phyloP scores from a whole-genome alignment of 164 flowering plant genomes.

The Vitis vinifera region ASM3070453v1 NC_081812.1:12484001-12484500 shows the following conservation, averaged over 20 bases:
- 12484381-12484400: too few species aligned
- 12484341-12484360: too few species aligned
- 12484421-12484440: not conserved
- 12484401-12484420: not conserved
- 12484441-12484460: conserved; percentile 52
- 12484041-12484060: not conserved
- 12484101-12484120: not conserved
- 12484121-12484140: not conserved
- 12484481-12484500: conserved; percentile 94
- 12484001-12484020: too few species aligned
- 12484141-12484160: too few species aligned
- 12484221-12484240: not conserved
- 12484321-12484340: too few species aligned
- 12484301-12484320: conserved; percentile 99
- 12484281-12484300: conserved; percentile 99
- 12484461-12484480: conserved; percentile 97
- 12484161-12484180: too few species aligned
- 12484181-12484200: too few species aligned
- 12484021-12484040: not conserved
- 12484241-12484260: conserved; percentile 81
- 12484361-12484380: too few species aligned
- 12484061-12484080: not conserved
- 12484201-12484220: too few species aligned
- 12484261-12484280: conserved; percentile 97
- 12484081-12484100: not conserved